A percentile compares a stretch with the other conserved stretches of the same genome.
Evolutionary conservation across 2,329 filamentous ascomycete genomes (phyloP).

Genomic region (Coniella vitis): DNA sequence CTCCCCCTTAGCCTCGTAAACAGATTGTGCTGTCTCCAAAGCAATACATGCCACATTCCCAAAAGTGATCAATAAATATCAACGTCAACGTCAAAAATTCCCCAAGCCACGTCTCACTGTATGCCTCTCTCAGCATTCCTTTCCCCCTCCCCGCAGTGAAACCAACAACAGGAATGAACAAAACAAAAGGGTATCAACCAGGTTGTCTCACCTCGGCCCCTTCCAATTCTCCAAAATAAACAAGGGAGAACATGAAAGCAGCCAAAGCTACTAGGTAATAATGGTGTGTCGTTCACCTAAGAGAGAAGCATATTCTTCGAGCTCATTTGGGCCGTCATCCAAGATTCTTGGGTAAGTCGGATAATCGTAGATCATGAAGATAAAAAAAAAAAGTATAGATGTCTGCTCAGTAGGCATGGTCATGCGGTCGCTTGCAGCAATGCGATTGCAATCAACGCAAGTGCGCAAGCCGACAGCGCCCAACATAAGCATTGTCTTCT

Average conservation of each 20-base stretch:
- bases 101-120: constrained; percentile 10
- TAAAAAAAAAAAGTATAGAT: background rate
- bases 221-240: background rate
- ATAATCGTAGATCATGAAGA: constrained; percentile 1
- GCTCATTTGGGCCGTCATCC: constrained; percentile 6
- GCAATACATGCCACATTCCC: background rate
- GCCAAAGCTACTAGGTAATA: constrained; percentile 2
- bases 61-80: constrained; percentile 1
- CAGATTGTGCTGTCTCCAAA: background rate
- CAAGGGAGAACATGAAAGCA: constrained; percentile 4
- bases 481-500: background rate
- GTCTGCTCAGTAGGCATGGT: background rate
- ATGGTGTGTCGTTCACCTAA: background rate
- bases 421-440: background rate
- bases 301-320: constrained; percentile 9
- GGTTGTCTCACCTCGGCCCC: constrained; percentile 14
- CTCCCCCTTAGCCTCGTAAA: background rate
- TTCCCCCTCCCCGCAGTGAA: constrained; percentile 1
- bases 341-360: constrained; percentile 1
- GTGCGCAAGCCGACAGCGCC: background rate
- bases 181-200: constrained; percentile 5
- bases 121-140: constrained; percentile 2
- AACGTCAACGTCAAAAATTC: background rate
- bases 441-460: background rate
- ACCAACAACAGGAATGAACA: background rate